Percentiles rank a stretch among this genome's conserved stretches.
Conservation (phyloP, 202 grass and related monocot genomes). For the Setaria italica region DNA sequence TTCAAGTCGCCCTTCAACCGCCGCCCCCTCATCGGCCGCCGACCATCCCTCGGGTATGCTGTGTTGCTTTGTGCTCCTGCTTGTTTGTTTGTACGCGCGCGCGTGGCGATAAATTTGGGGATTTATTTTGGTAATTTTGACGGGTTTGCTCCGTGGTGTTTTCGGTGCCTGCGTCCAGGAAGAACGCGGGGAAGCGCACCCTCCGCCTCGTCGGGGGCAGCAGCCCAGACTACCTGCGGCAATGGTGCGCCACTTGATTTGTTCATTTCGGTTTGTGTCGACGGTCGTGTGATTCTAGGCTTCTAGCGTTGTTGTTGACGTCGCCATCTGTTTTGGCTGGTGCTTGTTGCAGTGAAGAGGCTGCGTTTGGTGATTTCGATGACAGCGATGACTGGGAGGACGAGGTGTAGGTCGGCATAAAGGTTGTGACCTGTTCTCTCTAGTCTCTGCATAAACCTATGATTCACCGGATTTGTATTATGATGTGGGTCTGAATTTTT, state of each 20-base stretch:
- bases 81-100: not conserved
- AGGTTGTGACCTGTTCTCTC: slow-evolving; percentile 29
- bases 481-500: not conserved
- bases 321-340: slow-evolving; percentile 1
- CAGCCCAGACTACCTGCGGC: slow-evolving; percentile 28
- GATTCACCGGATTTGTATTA: not conserved
- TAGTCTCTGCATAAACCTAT: not conserved
- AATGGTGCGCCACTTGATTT: slow-evolving; percentile 22
- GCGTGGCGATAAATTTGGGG: not conserved
- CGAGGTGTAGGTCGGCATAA: not conserved
- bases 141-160: slow-evolving; percentile 3
- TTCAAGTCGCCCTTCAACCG: slow-evolving; percentile 50
- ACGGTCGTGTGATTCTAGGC: not conserved
- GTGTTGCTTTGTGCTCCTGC: not conserved
- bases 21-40: slow-evolving; percentile 37
- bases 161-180: slow-evolving; percentile 12
- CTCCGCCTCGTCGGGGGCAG: slow-evolving; percentile 40
- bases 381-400: not conserved
- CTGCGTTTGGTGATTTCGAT: slow-evolving; percentile 42
- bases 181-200: slow-evolving; percentile 39
- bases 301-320: not conserved
- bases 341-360: slow-evolving; percentile 36
- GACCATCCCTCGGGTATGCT: slow-evolving; percentile 5
- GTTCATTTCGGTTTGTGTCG: slow-evolving; percentile 15
- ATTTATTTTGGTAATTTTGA: not conserved